phyloP scores from a whole-genome alignment of 768 basidiomycete genomes.

The Lentinula detonsa region DNA sequence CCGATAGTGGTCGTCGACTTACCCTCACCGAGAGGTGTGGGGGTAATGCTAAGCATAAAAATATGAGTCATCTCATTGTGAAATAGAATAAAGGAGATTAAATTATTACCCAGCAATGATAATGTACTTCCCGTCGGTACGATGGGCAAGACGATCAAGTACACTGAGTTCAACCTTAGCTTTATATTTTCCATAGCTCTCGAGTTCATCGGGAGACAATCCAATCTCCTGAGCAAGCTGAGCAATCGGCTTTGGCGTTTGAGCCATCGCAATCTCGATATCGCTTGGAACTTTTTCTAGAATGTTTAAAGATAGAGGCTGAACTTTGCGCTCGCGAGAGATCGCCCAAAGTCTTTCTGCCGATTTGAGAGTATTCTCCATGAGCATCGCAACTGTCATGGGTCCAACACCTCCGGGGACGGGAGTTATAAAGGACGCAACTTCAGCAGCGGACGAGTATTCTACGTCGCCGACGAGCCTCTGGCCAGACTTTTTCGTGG shows the following conservation, averaged over 20 bases:
- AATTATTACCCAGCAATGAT: slow-evolving; percentile 80
- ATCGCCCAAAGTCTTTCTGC: slow-evolving; percentile 79
- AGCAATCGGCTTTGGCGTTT: slow-evolving; percentile 85
- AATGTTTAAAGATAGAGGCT: slow-evolving; percentile 74
- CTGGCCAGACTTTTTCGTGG: slow-evolving; percentile 90
- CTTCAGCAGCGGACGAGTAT: slow-evolving; percentile 64
- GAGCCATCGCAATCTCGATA: slow-evolving; percentile 93
- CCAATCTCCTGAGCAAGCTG: slow-evolving; percentile 88
- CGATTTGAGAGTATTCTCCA: slow-evolving; percentile 87
- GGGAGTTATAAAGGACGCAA: slow-evolving; percentile 91
- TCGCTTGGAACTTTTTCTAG: slow-evolving; percentile 89
- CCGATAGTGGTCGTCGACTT: slow-evolving; percentile 99
- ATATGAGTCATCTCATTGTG: slow-evolving; percentile 9
- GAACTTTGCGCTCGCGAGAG: slow-evolving; percentile 58
- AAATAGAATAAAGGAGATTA: neutral
- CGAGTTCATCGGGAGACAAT: slow-evolving; percentile 78
- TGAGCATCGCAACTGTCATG: slow-evolving; percentile 99
- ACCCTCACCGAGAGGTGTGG: slow-evolving; percentile 95
- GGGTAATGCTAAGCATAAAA: slow-evolving; percentile 64
- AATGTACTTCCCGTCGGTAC: slow-evolving; percentile 94
- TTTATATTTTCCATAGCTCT: slow-evolving; percentile 94
- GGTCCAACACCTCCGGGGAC: slow-evolving; percentile 99
- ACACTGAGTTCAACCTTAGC: slow-evolving; percentile 93
- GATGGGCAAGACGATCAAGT: slow-evolving; percentile 75
- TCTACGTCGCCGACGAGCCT: slow-evolving; percentile 96